Percentiles rank a stretch among this genome's conserved stretches.
These are phyloP conservation scores for Hysterangium stoloniferum DNA, from an alignment of 768 basidiomycete genomes.

Conservation along the genomic window DNA sequence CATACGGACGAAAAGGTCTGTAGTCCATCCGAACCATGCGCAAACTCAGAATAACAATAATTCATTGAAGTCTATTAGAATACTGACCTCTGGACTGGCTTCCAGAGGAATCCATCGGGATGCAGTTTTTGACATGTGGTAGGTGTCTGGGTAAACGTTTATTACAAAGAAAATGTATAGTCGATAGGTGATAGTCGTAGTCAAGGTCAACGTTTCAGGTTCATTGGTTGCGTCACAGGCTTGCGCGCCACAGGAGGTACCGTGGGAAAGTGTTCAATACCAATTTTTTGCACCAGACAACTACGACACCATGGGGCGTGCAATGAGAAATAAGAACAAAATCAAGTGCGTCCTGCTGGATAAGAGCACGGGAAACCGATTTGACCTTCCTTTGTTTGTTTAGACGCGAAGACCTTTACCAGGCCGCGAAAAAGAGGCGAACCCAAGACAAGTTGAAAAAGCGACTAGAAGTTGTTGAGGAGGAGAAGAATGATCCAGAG, in stretches of 20 bases:
- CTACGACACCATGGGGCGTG: not conserved
- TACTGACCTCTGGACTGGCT: constrained; percentile 53
- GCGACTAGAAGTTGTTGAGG: constrained; percentile 69
- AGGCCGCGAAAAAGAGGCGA: constrained; percentile 71
- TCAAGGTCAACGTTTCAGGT: no score
- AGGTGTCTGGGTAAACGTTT: no score
- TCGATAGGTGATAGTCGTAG: no score
- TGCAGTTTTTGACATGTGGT: constrained; percentile 5
- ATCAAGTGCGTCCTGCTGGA: constrained; percentile 36
- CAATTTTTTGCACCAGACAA: not conserved
- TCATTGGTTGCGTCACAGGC: no score
- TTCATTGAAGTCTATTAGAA: not conserved
- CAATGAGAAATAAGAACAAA: constrained; percentile 66
- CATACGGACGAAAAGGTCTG: constrained; percentile 19
- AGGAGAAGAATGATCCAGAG: constrained; percentile 67
- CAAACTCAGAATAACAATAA: not conserved
- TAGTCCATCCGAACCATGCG: constrained; percentile 38
- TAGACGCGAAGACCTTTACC: constrained; percentile 58
- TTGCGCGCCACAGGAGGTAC: no score
- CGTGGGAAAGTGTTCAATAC: not conserved
- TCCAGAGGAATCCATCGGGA: constrained; percentile 73
- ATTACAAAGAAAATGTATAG: no score
- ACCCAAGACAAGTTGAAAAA: constrained; percentile 74
- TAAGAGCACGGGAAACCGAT: not conserved
- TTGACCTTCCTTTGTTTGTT: not conserved